phyloP scores from a whole-genome alignment of 805 yeast species.

The Lipomyces yamadae region DNA sequence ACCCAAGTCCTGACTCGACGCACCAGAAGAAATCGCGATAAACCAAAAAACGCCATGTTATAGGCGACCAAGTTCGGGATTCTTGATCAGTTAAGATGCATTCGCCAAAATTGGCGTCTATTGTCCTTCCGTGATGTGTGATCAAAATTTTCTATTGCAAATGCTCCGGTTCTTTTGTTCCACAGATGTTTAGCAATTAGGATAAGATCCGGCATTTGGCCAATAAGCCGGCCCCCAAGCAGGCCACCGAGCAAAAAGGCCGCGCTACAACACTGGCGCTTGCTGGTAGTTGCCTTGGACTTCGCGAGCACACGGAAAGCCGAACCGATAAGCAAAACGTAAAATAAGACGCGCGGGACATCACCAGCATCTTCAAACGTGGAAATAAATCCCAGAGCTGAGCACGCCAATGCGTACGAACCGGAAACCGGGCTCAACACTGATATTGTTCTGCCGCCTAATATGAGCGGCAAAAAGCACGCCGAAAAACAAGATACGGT shows the following conservation, averaged over 20 bases:
- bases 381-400: conserved; percentile 28
- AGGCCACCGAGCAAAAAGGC: conserved; percentile 26
- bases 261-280: conserved; percentile 17
- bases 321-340: conserved; percentile 11
- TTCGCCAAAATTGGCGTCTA: conserved; percentile 26
- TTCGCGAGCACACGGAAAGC: conserved; percentile 18
- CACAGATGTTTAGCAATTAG: conserved; percentile 1
- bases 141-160: neutral
- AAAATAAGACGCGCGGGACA: conserved; percentile 24
- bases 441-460: conserved; percentile 13
- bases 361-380: conserved; percentile 35
- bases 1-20: neutral
- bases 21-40: neutral
- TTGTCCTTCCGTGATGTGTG: neutral
- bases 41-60: neutral
- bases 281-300: conserved; percentile 13
- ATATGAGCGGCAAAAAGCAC: conserved; percentile 20
- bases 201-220: conserved; percentile 19
- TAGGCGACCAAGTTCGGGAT: neutral
- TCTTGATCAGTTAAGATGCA: neutral
- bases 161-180: neutral
- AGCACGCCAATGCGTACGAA: conserved; percentile 26
- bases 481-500: conserved; percentile 17
- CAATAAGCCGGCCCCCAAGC: conserved; percentile 21
- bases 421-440: conserved; percentile 22